Base-by-base conservation (phyloP, 805 yeast species). In the Kazachstania africana region DNA sequence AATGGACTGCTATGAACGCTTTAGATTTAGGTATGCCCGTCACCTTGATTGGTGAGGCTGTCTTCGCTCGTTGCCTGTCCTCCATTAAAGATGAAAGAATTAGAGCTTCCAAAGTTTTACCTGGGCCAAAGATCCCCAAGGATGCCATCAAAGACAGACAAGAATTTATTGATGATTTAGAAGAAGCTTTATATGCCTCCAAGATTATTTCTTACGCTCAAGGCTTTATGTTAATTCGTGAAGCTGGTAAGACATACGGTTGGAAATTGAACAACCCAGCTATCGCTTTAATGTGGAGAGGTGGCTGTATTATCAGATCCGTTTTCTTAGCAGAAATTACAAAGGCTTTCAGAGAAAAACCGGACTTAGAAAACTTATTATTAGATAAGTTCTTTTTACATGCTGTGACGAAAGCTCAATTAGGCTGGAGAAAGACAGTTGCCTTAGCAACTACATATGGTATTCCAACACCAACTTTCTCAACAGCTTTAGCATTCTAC, bases 241-340 rank as follows among this genome's bases (percentile, higher is more conserved):
- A 88, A 66, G 97, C 97, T 50, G 97, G 95, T 48, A 78, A 74
- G 66, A 94, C 84, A 63, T 88, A 84, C 74, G 78, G 78, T 57
- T 88, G 98, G 98, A 77, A 82, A 65, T 73, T 88, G 61, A 91
- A 88, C 79, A 81, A 83, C 77, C 95, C 97, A 51, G 91, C 94
- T 38, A 91, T 91, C 53, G 97, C 97, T 50, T 75, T 91, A 55
- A 88, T 88, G 97, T 88, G 98, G 98, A 79, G 98, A 75, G 98
- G 98, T 70, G 98, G 98, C 53, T 88, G 98, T 75, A 88, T 88
- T 65, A 88, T 88, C 68, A 83, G 97, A 75, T 88, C 98, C 36
- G 96, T 88, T 45, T 88, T 88, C 81, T 72, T 88, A 59, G 96
- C 78, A 57, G 96, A 88, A 65, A 88, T 88, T 67, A 88, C 98